Base-by-base conservation (phyloP, 768 basidiomycete species). In the Suillus hirtellus region DNA sequence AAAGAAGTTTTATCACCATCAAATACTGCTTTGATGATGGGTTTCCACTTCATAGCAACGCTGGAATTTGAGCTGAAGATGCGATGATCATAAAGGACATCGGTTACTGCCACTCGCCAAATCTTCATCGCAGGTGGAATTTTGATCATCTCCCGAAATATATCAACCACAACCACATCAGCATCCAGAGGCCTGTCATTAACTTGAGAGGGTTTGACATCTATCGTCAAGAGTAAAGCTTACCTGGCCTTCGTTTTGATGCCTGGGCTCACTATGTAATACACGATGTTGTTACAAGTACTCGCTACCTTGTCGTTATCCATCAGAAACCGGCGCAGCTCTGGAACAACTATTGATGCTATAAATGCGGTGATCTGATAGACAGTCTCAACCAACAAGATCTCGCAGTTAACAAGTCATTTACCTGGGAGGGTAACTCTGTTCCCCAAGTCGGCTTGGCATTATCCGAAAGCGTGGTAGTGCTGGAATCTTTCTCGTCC, bases 1-100 rank as follows among this genome's bases (percentile, higher is more conserved):
- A 99, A 86, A 0, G 92, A 87, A 21, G 91, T 85, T 76, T 91
- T 95, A 72, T 99, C 97, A 1, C 85, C 82, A 69, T 95, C 90
- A 72, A 96, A 90, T 55, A 97, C 73, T 4, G 88, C 80, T 67
- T 87, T 90, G 60, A 98, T 78, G 53, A 98, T 84, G 0, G 87
- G 82, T 70, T 84, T 84, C 95, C 96, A 99, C 62, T 81, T 80
- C 21, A 73, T 70, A 8, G 86, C 85, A 21, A 82, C 81, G 8
- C 78, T 76, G 8, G 87, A 79, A 60, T 80, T 80, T 56, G 86
- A 89, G 70, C 89, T 92, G 81, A 99, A 99, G 67, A 99, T 84
- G 53, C 93, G 84, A 67, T 84, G 86, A 73, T 99, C 97, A 69
- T 86, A 89, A 64, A 99, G 80, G 1, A 92, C 83, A 47, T 99